Percentiles rank a stretch among this genome's conserved stretches.
Conservation (phyloP, 768 basidiomycete species). For the Pleurotus sapidus region DNA sequence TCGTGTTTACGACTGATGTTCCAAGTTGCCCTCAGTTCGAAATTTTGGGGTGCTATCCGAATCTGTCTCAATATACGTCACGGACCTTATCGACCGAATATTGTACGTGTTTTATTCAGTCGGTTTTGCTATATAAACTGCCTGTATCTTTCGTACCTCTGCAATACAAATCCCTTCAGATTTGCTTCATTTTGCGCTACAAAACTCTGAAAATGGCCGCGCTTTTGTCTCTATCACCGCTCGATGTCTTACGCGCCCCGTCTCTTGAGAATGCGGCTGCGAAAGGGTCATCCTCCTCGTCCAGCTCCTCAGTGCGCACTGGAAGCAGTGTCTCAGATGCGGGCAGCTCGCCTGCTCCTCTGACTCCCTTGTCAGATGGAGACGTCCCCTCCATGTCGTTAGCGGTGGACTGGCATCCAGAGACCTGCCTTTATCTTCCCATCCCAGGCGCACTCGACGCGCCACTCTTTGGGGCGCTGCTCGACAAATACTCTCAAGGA, state of each 20-base stretch:
- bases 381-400: constrained; percentile 16
- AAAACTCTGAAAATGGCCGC: constrained; percentile 4
- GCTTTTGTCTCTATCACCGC: constrained; percentile 8
- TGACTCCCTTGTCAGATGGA: constrained; percentile 19
- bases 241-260: constrained; percentile 1
- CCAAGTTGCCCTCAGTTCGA: neutral
- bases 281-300: constrained; percentile 29
- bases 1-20: neutral
- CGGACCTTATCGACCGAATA: constrained; percentile 4
- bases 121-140: neutral
- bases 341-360: constrained; percentile 14
- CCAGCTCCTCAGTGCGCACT: constrained; percentile 29
- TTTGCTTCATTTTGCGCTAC: neutral
- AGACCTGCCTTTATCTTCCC: constrained; percentile 1
- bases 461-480: constrained; percentile 23
- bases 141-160: neutral
- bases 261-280: constrained; percentile 4
- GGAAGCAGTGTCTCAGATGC: constrained; percentile 33
- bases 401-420: neutral
- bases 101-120: neutral
- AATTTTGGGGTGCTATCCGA: neutral
- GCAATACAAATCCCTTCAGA: neutral
- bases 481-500: constrained; percentile 27
- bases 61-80: neutral
- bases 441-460: constrained; percentile 11